Evolutionary conservation across 1,139 yeast genomes (phyloP).

Genomic region (Lodderomyces elongisporus): DNA sequence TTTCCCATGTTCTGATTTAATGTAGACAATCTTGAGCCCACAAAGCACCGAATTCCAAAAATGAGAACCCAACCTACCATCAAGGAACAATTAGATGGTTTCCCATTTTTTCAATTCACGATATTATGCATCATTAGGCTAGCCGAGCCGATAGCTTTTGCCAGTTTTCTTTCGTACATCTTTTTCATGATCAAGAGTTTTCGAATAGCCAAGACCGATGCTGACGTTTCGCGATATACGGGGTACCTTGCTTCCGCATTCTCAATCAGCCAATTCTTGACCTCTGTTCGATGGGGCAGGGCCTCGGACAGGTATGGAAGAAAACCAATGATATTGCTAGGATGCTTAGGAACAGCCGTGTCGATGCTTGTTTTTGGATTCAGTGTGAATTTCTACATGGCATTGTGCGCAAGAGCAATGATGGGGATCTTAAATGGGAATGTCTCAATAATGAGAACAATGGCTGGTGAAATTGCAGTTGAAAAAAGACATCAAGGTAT

Average conservation of each 20-base stretch:
- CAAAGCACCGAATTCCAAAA: too few species aligned
- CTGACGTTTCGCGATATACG: constrained; percentile 51
- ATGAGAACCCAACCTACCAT: constrained; percentile 7
- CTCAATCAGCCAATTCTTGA: constrained; percentile 50
- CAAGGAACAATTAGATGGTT: constrained; percentile 29
- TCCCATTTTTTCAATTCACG: constrained; percentile 48
- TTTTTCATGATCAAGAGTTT: constrained; percentile 61
- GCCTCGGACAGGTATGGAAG: constrained; percentile 54
- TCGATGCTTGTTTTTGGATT: constrained; percentile 51
- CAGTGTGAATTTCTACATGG: constrained; percentile 44
- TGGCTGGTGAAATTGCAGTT: constrained; percentile 55
- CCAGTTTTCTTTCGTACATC: constrained; percentile 60
- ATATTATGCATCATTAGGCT: constrained; percentile 45
- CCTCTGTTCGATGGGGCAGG: constrained; percentile 57
- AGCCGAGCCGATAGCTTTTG: constrained; percentile 60
- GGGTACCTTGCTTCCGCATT: constrained; percentile 56
- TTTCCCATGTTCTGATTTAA: too few species aligned
- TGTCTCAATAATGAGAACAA: constrained; percentile 55
- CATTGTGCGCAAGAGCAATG: constrained; percentile 46
- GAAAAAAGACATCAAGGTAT: constrained; percentile 56
- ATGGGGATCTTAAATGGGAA: constrained; percentile 61
- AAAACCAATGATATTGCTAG: constrained; percentile 48
- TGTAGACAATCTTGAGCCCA: too few species aligned
- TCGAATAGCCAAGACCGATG: constrained; percentile 45
- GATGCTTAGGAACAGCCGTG: constrained; percentile 46